Conservation (phyloP, 306 rosid species). For the Corylus americana region DNA sequence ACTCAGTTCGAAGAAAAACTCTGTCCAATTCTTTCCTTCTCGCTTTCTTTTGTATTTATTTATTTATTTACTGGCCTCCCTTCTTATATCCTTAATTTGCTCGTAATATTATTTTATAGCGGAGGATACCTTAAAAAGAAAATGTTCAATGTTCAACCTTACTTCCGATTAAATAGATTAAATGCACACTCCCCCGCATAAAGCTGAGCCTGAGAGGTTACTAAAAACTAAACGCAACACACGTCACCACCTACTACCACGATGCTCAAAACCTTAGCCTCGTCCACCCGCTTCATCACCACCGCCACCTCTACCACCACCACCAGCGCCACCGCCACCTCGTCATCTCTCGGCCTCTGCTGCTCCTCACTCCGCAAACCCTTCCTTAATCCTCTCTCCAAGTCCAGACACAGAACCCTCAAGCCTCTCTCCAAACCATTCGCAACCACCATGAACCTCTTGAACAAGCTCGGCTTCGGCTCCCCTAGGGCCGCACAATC, state of each 20-base stretch:
- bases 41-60: too few relatives aligned
- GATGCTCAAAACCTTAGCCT: conserved; percentile 55
- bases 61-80: too few relatives aligned
- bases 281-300: conserved; percentile 14
- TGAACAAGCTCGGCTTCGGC: conserved; percentile 76
- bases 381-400: conserved; percentile 2
- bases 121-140: too few relatives aligned
- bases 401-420: neutral
- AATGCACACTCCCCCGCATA: neutral
- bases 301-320: conserved; percentile 32
- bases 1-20: too few relatives aligned
- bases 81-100: too few relatives aligned
- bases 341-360: conserved; percentile 28
- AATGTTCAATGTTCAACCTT: too few relatives aligned
- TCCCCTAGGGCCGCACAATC: conserved; percentile 45
- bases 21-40: too few relatives aligned
- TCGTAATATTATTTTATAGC: too few relatives aligned
- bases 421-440: conserved; percentile 25
- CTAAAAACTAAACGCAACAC: conserved; percentile 22
- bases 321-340: conserved; percentile 36
- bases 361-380: conserved; percentile 38
- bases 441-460: conserved; percentile 65
- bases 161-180: too few relatives aligned
- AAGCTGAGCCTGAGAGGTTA: neutral
- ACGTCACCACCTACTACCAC: conserved; percentile 33